phyloP scores from a whole-genome alignment of 495 filamentous ascomycete species.

The Apiosordaria backusii region DNA sequence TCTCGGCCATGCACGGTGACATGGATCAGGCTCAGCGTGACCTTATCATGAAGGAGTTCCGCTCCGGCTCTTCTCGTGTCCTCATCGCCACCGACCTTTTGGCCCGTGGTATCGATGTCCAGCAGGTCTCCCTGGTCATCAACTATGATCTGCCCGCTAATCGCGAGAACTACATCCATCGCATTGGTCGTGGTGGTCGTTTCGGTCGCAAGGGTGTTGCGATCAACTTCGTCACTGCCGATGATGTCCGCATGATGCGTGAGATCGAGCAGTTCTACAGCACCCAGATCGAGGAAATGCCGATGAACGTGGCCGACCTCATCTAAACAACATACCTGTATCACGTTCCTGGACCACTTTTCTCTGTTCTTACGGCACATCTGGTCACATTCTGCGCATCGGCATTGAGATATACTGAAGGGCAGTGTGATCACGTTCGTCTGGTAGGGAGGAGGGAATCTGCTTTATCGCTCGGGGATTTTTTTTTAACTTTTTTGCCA shows the following conservation, averaged over 20 bases:
- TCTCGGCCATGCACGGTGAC: slow-evolving; percentile 97
- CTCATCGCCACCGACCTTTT: slow-evolving; percentile 98
- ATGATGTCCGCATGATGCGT: slow-evolving; percentile 94
- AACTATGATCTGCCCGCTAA: slow-evolving; percentile 99
- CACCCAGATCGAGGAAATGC: slow-evolving; percentile 99
- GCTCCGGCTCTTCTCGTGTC: slow-evolving; percentile 91
- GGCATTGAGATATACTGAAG: slow-evolving; percentile 26
- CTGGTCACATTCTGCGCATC: slow-evolving; percentile 26
- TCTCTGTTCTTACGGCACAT: slow-evolving; percentile 21
- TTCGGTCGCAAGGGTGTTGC: slow-evolving; percentile 99
- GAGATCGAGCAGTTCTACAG: slow-evolving; percentile 97
- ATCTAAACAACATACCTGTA: slow-evolving; percentile 36
- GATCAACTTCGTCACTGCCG: slow-evolving; percentile 98
- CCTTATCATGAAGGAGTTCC: slow-evolving; percentile 98
- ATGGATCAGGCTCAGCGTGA: slow-evolving; percentile 98
- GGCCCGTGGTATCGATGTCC: slow-evolving; percentile 97
- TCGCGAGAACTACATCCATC: slow-evolving; percentile 99
- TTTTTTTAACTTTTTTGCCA: slow-evolving; percentile 23
- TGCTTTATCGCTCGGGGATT: slow-evolving; percentile 18
- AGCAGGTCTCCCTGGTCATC: slow-evolving; percentile 98
- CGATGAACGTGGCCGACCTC: slow-evolving; percentile 84
- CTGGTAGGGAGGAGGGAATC: slow-evolving; percentile 23
- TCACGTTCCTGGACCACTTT: slow-evolving; percentile 19
- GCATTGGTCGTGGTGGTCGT: slow-evolving; percentile 91
- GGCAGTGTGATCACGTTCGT: slow-evolving; percentile 27